A percentile compares a stretch with the other conserved stretches of the same genome.
These are phyloP conservation scores for Phlyctochytrium arcticum DNA, from an alignment of 192 early-diverging fungal genomes.

Conservation along the genomic window DNA sequence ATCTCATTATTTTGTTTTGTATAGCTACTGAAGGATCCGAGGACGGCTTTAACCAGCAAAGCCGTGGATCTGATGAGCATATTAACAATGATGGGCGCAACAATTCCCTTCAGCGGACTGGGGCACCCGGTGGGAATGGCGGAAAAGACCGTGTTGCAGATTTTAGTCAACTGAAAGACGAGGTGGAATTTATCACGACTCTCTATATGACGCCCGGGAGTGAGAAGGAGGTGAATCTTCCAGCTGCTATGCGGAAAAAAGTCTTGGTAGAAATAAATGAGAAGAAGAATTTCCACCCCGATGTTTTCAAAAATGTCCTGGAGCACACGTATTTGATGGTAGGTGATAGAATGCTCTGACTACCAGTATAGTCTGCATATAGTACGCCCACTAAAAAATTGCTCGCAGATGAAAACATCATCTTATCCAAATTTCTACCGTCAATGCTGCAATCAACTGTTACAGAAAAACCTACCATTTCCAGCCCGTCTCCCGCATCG, in stretches of 20 bases:
- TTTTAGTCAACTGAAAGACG: conserved; percentile 9
- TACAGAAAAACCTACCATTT: neutral
- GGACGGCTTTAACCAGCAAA: neutral
- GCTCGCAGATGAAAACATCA: conserved; percentile 23
- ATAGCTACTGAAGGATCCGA: too few relatives aligned
- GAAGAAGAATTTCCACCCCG: conserved; percentile 33
- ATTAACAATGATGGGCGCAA: too few relatives aligned
- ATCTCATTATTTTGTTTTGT: too few relatives aligned
- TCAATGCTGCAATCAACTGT: neutral
- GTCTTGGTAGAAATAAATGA: conserved; percentile 20
- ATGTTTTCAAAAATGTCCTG: conserved; percentile 23
- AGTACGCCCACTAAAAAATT: too few relatives aligned
- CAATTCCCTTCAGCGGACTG: neutral
- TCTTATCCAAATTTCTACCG: conserved; percentile 26
- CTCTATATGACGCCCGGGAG: conserved; percentile 19
- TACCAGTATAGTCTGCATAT: neutral
- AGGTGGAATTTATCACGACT: conserved; percentile 17
- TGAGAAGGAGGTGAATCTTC: conserved; percentile 30
- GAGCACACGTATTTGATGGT: conserved; percentile 29
- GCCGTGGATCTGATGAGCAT: neutral
- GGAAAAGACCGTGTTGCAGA: neutral
- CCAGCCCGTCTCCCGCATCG: neutral
- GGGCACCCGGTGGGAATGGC: neutral
- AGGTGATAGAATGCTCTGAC: neutral
- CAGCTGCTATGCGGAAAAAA: conserved; percentile 26